These are phyloP conservation scores for Nissolia schottii DNA, from an alignment of 306 rosid species.

Conservation along the genomic window DNA sequence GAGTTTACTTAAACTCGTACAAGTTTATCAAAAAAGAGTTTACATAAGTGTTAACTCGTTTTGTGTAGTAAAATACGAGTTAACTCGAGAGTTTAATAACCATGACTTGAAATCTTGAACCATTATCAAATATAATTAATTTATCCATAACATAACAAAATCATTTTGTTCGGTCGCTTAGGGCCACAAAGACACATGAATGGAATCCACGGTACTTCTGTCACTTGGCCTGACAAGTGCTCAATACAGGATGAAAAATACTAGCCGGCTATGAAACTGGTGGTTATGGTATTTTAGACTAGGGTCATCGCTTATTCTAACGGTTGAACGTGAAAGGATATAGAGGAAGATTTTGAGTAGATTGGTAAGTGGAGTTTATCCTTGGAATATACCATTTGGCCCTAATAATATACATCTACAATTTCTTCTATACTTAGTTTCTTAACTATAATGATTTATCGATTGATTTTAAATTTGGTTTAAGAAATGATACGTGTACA, in stretches of 20 bases:
- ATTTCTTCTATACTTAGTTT: not conserved
- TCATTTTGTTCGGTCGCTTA: not conserved
- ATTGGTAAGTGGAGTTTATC: constrained; percentile 56
- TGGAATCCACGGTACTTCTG: not conserved
- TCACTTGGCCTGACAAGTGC: not conserved
- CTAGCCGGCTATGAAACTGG: not conserved
- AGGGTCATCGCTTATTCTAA: constrained; percentile 14
- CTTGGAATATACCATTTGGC: constrained; percentile 51
- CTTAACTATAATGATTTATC: constrained; percentile 14
- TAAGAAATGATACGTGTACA: not conserved
- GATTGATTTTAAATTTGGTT: not conserved
- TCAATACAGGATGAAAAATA: not conserved
- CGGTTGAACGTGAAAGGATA: not conserved
- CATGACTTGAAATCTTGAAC: too few relatives aligned
- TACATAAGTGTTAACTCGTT: too few relatives aligned
- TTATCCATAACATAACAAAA: not conserved
- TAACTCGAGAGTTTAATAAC: too few relatives aligned
- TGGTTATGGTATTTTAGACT: constrained; percentile 4
- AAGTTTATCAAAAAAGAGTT: too few relatives aligned
- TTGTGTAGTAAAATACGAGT: too few relatives aligned
- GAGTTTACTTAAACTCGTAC: too few relatives aligned
- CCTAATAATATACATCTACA: not conserved
- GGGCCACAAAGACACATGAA: not conserved
- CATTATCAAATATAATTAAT: too few relatives aligned
- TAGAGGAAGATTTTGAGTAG: not conserved